These are phyloP conservation scores for Priceomyces medius DNA, from an alignment of 805 yeast genomes.

Conservation along the genomic window DNA sequence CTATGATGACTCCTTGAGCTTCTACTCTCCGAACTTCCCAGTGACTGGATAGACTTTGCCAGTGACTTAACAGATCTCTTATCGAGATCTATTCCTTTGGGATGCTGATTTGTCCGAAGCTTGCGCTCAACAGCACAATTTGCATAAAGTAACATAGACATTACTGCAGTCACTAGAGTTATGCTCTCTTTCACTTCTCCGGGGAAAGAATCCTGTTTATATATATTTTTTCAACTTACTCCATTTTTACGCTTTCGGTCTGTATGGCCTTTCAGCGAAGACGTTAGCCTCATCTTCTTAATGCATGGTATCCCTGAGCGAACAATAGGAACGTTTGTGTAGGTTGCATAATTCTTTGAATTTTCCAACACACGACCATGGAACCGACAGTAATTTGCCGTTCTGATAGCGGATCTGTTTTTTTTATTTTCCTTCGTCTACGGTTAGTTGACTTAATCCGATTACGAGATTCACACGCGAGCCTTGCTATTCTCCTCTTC, in stretches of 20 bases:
- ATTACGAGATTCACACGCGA: not conserved
- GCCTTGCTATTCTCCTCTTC: slow-evolving; percentile 35
- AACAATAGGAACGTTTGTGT: not conserved
- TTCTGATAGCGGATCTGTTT: not conserved
- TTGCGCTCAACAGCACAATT: slow-evolving; percentile 1
- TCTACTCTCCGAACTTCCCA: not conserved
- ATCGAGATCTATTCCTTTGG: not conserved
- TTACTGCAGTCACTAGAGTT: not conserved
- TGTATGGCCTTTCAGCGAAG: too few relatives aligned
- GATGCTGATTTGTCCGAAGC: not conserved
- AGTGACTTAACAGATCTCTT: not conserved
- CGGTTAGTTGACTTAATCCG: not conserved
- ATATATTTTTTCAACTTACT: not conserved
- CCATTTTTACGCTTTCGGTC: too few relatives aligned
- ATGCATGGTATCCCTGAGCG: too few relatives aligned
- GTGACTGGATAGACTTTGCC: not conserved
- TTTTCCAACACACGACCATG: not conserved
- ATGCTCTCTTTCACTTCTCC: not conserved
- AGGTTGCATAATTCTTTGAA: not conserved
- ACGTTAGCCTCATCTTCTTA: too few relatives aligned
- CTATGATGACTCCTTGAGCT: not conserved
- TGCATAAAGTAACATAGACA: slow-evolving; percentile 2
- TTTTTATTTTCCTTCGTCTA: not conserved
- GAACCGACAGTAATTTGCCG: not conserved
- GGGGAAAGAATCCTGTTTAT: not conserved